A percentile compares a stretch with the other conserved stretches of the same genome.
phyloP scores from a whole-genome alignment of 2,329 filamentous ascomycete genomes.

The Botrytis squamosa region DNA sequence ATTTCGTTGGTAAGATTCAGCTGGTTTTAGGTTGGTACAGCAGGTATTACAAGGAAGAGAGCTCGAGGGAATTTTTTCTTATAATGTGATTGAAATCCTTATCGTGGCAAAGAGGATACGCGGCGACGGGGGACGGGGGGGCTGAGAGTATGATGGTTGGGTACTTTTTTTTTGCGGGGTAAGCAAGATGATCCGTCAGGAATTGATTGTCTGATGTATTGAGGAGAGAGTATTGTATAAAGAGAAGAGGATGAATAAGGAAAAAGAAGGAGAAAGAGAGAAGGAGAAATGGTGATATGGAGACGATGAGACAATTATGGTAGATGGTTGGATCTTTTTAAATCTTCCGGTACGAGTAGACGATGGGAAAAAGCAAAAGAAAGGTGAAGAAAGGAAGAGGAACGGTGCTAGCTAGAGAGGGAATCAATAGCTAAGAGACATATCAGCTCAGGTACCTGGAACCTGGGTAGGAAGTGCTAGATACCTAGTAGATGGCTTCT shows the following conservation, averaged over 20 bases:
- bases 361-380: neutral
- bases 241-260: too few species aligned
- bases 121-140: neutral
- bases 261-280: neutral
- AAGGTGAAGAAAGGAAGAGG: neutral
- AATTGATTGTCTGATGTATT: neutral
- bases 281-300: neutral
- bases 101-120: slow-evolving; percentile 4
- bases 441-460: neutral
- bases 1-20: neutral
- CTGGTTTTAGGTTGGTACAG: neutral
- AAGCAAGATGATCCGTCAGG: neutral
- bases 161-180: neutral
- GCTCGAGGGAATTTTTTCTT: neutral
- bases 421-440: neutral
- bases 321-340: neutral
- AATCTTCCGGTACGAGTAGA: neutral
- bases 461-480: too few species aligned
- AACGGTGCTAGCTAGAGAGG: neutral
- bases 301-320: too few species aligned
- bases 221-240: neutral
- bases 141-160: neutral
- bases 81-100: neutral
- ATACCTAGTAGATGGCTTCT: neutral
- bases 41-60: neutral